phyloP scores from a whole-genome alignment of 75 land plant species.

The Sequoia sempervirens region DNA sequence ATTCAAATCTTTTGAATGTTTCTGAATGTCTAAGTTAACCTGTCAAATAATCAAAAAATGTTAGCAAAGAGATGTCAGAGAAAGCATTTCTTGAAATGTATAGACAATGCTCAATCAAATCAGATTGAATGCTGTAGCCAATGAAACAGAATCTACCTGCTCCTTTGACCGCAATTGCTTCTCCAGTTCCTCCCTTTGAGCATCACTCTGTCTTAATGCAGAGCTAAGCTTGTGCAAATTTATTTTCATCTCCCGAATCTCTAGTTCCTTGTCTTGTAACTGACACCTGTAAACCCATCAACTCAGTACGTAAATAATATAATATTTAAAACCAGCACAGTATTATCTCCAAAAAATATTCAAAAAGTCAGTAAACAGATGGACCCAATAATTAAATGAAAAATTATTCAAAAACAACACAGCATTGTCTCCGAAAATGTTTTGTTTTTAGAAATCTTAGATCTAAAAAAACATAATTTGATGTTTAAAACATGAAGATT shows the following conservation, averaged over 20 bases:
- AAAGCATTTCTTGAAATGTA: not conserved
- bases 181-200: slow-evolving; percentile 43
- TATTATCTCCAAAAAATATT: not conserved
- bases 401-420: too few species aligned
- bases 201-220: slow-evolving; percentile 47
- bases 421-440: too few species aligned
- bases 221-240: slow-evolving; percentile 52
- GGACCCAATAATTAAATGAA: not conserved
- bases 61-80: not conserved
- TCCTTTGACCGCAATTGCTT: slow-evolving; percentile 25
- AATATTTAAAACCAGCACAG: not conserved
- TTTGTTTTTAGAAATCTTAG: too few species aligned
- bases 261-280: slow-evolving; percentile 53
- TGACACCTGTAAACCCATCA: slow-evolving; percentile 46
- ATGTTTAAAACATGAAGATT: too few species aligned
- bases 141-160: slow-evolving; percentile 22
- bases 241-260: slow-evolving; percentile 62
- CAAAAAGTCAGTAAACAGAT: not conserved
- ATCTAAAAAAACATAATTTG: too few species aligned
- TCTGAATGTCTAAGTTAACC: not conserved
- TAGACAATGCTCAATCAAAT: not conserved
- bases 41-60: slow-evolving; percentile 5
- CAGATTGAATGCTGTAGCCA: slow-evolving; percentile 5
- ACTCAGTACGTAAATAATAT: not conserved
- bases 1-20: not conserved